phyloP scores from a whole-genome alignment of 805 yeast genomes.

The Candida glaebosa region DNA sequence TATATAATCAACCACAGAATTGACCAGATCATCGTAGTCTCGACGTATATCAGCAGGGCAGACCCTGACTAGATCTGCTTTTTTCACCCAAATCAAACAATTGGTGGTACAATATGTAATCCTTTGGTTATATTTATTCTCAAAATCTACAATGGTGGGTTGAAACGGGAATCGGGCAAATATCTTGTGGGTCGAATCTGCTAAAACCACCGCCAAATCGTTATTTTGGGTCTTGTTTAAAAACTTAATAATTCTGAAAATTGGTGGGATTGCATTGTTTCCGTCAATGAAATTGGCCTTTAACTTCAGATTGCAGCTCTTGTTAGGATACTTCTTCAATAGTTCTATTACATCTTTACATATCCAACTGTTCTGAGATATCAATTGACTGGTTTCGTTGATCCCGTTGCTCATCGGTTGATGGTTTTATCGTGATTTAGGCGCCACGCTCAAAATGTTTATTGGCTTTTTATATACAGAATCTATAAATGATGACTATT shows the following conservation, averaged over 20 bases:
- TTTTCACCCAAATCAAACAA: conserved; percentile 21
- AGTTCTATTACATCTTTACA: conserved; percentile 8
- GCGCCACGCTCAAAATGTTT: neutral
- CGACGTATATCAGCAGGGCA: conserved; percentile 9
- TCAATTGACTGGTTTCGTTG: conserved; percentile 12
- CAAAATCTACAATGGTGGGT: conserved; percentile 26
- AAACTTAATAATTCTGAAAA: conserved; percentile 26
- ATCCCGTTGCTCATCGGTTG: neutral
- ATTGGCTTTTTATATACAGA: neutral
- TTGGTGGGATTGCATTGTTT: conserved; percentile 16
- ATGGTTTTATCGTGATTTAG: neutral
- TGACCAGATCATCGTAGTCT: conserved; percentile 11
- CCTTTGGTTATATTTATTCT: conserved; percentile 26
- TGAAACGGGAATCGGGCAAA: conserved; percentile 26
- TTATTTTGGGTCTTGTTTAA: conserved; percentile 18
- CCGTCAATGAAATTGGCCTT: conserved; percentile 15
- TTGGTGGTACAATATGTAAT: conserved; percentile 31
- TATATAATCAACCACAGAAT: conserved; percentile 14
- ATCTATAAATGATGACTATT: neutral
- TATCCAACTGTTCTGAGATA: conserved; percentile 26
- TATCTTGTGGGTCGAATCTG: conserved; percentile 30
- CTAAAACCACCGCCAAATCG: conserved; percentile 26
- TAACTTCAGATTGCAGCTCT: conserved; percentile 12
- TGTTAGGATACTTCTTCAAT: conserved; percentile 3
- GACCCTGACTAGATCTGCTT: conserved; percentile 26